Base-by-base conservation (phyloP, 2,329 filamentous ascomycete species). In the Cercospora sp. region DNA sequence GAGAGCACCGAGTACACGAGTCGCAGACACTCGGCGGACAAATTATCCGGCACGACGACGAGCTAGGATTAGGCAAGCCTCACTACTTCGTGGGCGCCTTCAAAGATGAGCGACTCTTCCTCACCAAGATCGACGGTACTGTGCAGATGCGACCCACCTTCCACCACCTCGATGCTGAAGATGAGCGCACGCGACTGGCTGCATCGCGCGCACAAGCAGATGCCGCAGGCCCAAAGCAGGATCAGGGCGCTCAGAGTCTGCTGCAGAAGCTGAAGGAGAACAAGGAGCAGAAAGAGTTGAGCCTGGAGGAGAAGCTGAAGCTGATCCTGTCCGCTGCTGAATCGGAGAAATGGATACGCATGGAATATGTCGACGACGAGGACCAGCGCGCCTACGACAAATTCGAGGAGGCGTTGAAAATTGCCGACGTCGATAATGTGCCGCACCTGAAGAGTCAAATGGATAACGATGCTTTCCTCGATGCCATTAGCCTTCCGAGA, bases 71-170 rank as follows among this genome's bases (percentile, higher is more conserved):
- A 71, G 90, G 90, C 23, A 90, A 92, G 72, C 87, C 88, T 8
- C 82, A 85, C 72, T 96, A 96, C 81, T 96, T 97, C 89, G 86
- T 97, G 60, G 95, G 93, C 30, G 90, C 93, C n/a, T 97, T 98
- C 78, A 87, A 90, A 77, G 90, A 90, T 62, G 92, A 92, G 74
- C 89, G 96, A 76, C 83, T 97, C 9, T 93, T 97, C 80, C 87
- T 98, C 45, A 96, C 93, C 0, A 91, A 91, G 26, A 87, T 96
- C 57, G 89, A 90, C 48, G 90, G 92, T 2, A 87, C 97, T 55
- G 91, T 96, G 51, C 92, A 96, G 77, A 88, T 99, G 76, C 91
- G 94, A 3, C 93, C 95, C 0, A 92, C 97, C 76, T 91, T 96
- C 69, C 93, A 97, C 80, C 93, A 98, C 81, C 85, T 98, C 73